Evolutionary conservation across 1,284 basidiomycete genomes (phyloP), one percentile per base, ranked within the genome.

Genomic region (Peniophora sp.): DNA sequence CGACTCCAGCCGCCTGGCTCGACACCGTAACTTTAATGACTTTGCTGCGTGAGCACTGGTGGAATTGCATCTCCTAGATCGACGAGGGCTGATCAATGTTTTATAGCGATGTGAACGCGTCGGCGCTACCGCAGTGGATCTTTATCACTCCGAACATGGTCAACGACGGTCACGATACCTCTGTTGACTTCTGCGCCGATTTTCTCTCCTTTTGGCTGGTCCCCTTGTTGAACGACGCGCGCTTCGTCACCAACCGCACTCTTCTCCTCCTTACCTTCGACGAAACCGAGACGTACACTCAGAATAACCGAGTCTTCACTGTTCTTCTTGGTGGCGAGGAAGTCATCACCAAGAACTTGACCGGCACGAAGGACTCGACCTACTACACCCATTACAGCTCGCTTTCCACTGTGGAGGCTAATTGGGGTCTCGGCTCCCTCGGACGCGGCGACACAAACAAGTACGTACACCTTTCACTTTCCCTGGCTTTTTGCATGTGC

Each of bases 301-400:
- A 66, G 46, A 73, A 75, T 56, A 84, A 83, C 58, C 62, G 63
- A 3, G 64, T 83, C 39, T 73, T 65, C 56, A 64, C 71, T 2
- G 51, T 83, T 20, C 66, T 81, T 3, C 67, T 85, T 32, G 83
- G 83, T 46, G 68, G 66, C 12, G 78, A 68, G n/a, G 27, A 32
- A 12, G 27, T 32, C 27, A 57, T 83, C 23, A 79, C 81, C 3
- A 36, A 52, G 17, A 48, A 64, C 12, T 60, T 75, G 24, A 59
- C 62, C 16, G 74, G 74, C 22, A 78, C 74, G 9, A 71, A 62
- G 23, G 81, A 83, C 61, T 50, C 65, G 16, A 75, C 69, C 1
- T 82, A 73, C 68, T 84, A 84, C 64, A 78, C 79, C 1, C 85
- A 88, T 64, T 88, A 85, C 68, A 82, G 81, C 8, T 60, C 65